Evolutionary conservation across 192 early-diverging fungal species (phyloP).

Genomic region (Gonapodya prolifera): DNA sequence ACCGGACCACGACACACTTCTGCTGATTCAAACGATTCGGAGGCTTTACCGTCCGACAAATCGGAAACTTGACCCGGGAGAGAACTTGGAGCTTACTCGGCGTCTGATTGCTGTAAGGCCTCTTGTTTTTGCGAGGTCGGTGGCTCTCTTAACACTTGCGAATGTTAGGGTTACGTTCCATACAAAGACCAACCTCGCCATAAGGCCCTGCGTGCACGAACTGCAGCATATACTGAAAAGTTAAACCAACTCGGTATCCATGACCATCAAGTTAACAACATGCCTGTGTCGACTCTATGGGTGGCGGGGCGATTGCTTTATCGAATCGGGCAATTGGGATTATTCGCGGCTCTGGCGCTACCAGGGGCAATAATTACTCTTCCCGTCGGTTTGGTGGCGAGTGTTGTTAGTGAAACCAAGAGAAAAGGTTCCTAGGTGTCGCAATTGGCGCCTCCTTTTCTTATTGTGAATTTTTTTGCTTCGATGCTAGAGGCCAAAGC

Average conservation of each 20-base stretch:
- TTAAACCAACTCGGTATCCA: constrained; percentile 45
- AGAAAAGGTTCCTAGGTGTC: background rate
- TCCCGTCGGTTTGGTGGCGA: background rate
- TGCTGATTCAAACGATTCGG: constrained; percentile 89
- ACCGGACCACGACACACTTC: constrained; percentile 80
- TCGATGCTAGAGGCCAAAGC: constrained; percentile 46
- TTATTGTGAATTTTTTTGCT: constrained; percentile 6
- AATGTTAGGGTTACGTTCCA: constrained; percentile 59
- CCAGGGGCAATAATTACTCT: constrained; percentile 56
- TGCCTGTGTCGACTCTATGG: constrained; percentile 44
- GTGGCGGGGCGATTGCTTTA: constrained; percentile 56
- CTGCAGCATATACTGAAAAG: constrained; percentile 17
- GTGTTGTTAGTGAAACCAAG: constrained; percentile 1
- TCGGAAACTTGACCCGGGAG: constrained; percentile 69
- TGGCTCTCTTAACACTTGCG: background rate
- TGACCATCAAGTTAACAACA: constrained; percentile 91
- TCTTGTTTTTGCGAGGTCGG: background rate
- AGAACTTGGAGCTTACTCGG: constrained; percentile 79
- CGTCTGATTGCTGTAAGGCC: constrained; percentile 44
- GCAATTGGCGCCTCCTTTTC: background rate
- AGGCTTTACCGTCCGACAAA: constrained; percentile 81
- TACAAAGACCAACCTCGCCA: constrained; percentile 76
- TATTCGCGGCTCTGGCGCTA: constrained; percentile 63
- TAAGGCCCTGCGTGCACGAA: constrained; percentile 57
- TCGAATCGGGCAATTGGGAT: constrained; percentile 52